These are phyloP conservation scores for Kodamaea restingae DNA, from an alignment of 805 yeast species.

Conservation along the genomic window DNA sequence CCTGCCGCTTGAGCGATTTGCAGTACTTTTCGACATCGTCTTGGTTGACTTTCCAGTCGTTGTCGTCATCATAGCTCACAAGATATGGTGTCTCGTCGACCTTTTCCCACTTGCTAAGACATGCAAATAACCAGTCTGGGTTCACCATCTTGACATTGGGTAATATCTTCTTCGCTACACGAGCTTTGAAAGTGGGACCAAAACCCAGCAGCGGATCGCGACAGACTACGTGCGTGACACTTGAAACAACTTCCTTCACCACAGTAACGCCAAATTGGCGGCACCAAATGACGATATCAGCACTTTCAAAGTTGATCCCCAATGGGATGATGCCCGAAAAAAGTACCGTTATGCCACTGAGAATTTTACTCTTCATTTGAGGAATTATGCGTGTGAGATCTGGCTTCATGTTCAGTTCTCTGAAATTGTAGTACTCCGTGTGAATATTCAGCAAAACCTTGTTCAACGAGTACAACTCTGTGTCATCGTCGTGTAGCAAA, in stretches of 20 bases:
- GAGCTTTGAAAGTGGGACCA: slow-evolving; percentile 71
- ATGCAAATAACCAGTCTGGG: slow-evolving; percentile 89
- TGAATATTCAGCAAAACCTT: slow-evolving; percentile 64
- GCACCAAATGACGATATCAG: slow-evolving; percentile 91
- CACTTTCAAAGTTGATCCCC: slow-evolving; percentile 65
- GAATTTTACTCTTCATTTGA: slow-evolving; percentile 61
- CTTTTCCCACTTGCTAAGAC: slow-evolving; percentile 73
- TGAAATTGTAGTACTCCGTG: slow-evolving; percentile 51
- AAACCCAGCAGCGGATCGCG: slow-evolving; percentile 51
- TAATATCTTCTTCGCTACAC: slow-evolving; percentile 64
- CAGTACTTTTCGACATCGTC: slow-evolving; percentile 45
- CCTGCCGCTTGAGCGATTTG: slow-evolving; percentile 22
- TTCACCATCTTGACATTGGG: slow-evolving; percentile 72
- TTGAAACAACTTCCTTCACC: slow-evolving; percentile 60
- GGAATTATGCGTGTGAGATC: slow-evolving; percentile 73
- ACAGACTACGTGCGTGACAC: slow-evolving; percentile 87
- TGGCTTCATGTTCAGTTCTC: slow-evolving; percentile 32
- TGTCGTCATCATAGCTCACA: slow-evolving; percentile 48
- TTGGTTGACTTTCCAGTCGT: slow-evolving; percentile 39
- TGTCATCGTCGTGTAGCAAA: slow-evolving; percentile 73
- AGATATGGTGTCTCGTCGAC: slow-evolving; percentile 59
- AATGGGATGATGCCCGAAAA: slow-evolving; percentile 89
- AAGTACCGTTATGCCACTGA: slow-evolving; percentile 64
- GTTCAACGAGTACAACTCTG: slow-evolving; percentile 63
- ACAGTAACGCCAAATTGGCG: slow-evolving; percentile 87